These are phyloP conservation scores for Boletus insuetus DNA, from an alignment of 768 basidiomycete genomes.

Conservation along the genomic window DNA sequence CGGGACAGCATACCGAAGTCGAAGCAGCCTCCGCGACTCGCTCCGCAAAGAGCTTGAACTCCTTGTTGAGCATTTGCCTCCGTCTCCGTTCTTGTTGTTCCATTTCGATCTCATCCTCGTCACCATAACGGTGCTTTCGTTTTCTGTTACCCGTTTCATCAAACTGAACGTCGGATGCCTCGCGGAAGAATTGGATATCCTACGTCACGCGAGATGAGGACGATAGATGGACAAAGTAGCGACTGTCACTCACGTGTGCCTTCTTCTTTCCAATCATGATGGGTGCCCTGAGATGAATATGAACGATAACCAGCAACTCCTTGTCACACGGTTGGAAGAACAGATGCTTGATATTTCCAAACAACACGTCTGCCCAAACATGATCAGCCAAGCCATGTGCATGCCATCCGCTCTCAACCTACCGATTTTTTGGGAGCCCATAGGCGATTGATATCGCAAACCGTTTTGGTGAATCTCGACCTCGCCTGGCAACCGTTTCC, in stretches of 20 bases:
- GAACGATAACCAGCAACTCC: slow-evolving; percentile 91
- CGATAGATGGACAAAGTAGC: not conserved
- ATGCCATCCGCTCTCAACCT: slow-evolving; percentile 24
- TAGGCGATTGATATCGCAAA: slow-evolving; percentile 84
- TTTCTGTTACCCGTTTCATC: slow-evolving; percentile 99
- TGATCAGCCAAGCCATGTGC: slow-evolving; percentile 1
- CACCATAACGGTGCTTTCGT: slow-evolving; percentile 93
- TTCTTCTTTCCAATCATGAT: slow-evolving; percentile 99
- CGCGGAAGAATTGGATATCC: slow-evolving; percentile 98
- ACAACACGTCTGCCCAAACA: slow-evolving; percentile 70
- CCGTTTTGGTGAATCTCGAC: slow-evolving; percentile 98
- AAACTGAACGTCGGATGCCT: slow-evolving; percentile 95
- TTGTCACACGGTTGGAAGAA: slow-evolving; percentile 99
- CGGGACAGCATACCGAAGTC: slow-evolving; percentile 53
- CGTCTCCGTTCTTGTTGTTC: slow-evolving; percentile 96
- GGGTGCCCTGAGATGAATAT: slow-evolving; percentile 89
- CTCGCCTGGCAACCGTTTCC: slow-evolving; percentile 94
- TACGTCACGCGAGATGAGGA: slow-evolving; percentile 29
- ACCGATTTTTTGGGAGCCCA: slow-evolving; percentile 91
- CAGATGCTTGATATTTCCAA: slow-evolving; percentile 96
- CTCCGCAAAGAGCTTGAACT: slow-evolving; percentile 91
- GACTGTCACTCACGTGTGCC: slow-evolving; percentile 63
- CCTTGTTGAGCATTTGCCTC: slow-evolving; percentile 84
- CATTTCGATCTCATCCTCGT: slow-evolving; percentile 98
- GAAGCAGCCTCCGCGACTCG: slow-evolving; percentile 85